phyloP scores from a whole-genome alignment of 1,284 basidiomycete genomes.

The Ceratobasidium sp. region DNA sequence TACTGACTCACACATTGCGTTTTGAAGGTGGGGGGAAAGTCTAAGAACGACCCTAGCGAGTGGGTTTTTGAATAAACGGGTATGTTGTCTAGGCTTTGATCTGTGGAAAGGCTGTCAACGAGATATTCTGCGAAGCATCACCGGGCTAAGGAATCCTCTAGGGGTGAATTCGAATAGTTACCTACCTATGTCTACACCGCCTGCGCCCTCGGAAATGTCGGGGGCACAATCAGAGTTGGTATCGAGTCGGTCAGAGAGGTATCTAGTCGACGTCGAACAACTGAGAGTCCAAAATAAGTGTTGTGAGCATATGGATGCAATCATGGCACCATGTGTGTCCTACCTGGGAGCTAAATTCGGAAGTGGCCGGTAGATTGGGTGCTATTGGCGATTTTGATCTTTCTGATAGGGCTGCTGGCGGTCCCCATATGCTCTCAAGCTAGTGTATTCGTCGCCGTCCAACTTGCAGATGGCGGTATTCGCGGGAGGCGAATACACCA shows the following conservation, averaged over 20 bases:
- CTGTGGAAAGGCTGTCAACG: slow-evolving; percentile 18
- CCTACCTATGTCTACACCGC: slow-evolving; percentile 9
- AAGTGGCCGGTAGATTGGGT: slow-evolving; percentile 13
- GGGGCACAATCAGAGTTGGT: slow-evolving; percentile 9
- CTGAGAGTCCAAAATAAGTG: slow-evolving; percentile 21
- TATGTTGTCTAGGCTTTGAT: background rate
- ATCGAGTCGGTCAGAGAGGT: slow-evolving; percentile 21
- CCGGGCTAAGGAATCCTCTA: background rate
- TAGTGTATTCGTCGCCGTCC: background rate
- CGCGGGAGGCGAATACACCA: background rate
- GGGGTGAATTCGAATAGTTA: slow-evolving; percentile 11
- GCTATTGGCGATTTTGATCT: slow-evolving; percentile 17
- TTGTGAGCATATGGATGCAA: slow-evolving; percentile 36
- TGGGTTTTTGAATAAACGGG: slow-evolving; percentile 16
- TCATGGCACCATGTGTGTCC: slow-evolving; percentile 36
- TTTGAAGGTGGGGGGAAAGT: too few relatives aligned
- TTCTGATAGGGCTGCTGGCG: slow-evolving; percentile 31
- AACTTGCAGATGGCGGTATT: background rate
- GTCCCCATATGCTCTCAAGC: background rate
- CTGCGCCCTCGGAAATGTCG: background rate
- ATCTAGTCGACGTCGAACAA: slow-evolving; percentile 13
- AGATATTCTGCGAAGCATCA: slow-evolving; percentile 21
- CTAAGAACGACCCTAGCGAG: too few relatives aligned
- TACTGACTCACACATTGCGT: slow-evolving; percentile 23
- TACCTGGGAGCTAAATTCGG: slow-evolving; percentile 33